Evolutionary conservation across 2,329 filamentous ascomycete species (phyloP).

Genomic region (Plenodomus tracheiphilus): DNA sequence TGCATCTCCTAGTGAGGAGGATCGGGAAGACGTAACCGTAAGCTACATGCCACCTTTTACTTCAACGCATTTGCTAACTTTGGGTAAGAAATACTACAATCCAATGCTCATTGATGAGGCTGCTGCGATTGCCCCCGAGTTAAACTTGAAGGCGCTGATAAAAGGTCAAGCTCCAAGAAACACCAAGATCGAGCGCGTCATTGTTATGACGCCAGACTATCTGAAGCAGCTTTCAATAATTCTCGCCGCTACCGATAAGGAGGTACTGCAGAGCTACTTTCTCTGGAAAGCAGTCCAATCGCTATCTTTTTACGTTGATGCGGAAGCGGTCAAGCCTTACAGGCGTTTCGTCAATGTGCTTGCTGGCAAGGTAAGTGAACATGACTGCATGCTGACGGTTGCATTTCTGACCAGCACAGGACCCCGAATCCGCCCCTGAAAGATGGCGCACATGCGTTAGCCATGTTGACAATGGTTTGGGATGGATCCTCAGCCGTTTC

Average conservation of each 20-base stretch:
- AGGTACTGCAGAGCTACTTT: constrained; percentile 65
- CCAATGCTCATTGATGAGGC: constrained; percentile 62
- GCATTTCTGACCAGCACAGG: constrained; percentile 37
- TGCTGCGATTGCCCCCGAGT: constrained; percentile 58
- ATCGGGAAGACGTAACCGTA: constrained; percentile 62
- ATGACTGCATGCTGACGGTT: neutral
- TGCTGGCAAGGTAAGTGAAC: constrained; percentile 53
- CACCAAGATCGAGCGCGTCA: constrained; percentile 57
- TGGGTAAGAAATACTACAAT: constrained; percentile 62
- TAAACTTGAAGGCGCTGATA: constrained; percentile 59
- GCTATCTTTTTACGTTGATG: constrained; percentile 60
- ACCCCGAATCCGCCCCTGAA: constrained; percentile 64
- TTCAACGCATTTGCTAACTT: neutral
- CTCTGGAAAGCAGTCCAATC: constrained; percentile 65
- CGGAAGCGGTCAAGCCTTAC: constrained; percentile 63
- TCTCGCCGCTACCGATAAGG: constrained; percentile 56
- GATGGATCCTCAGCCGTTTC: constrained; percentile 72
- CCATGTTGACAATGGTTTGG: constrained; percentile 61
- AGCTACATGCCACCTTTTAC: neutral
- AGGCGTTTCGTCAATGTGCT: constrained; percentile 63
- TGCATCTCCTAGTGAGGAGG: constrained; percentile 61
- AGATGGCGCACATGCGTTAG: constrained; percentile 68
- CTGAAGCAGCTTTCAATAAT: constrained; percentile 61
- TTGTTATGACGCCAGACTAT: constrained; percentile 64
- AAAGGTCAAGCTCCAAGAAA: constrained; percentile 55